Conservation (phyloP, 805 yeast species). For the Spathaspora arborariae region DNA sequence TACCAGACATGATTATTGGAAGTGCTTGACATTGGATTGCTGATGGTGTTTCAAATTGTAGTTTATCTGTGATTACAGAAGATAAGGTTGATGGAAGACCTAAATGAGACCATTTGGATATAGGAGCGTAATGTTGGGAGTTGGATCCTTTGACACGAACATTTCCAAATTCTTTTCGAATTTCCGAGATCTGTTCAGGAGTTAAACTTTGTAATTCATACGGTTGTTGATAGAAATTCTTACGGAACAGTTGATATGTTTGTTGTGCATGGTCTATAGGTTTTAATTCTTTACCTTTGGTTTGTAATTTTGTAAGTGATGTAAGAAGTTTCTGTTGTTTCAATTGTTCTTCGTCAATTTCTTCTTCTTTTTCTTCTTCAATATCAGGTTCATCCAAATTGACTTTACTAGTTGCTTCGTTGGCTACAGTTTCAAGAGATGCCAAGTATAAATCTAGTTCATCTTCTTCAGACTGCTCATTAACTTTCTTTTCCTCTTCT, state of each 20-base stretch:
- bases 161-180: slow-evolving; percentile 56
- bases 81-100: slow-evolving; percentile 65
- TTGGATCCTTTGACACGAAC: slow-evolving; percentile 59
- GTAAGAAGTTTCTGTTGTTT: slow-evolving; percentile 31
- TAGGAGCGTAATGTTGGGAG: slow-evolving; percentile 53
- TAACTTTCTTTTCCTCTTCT: slow-evolving; percentile 14
- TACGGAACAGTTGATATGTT: slow-evolving; percentile 52
- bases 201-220: slow-evolving; percentile 47
- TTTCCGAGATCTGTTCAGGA: slow-evolving; percentile 50
- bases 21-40: slow-evolving; percentile 88
- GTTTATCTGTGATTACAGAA: slow-evolving; percentile 45
- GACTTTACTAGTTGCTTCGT: background rate
- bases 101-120: slow-evolving; percentile 73
- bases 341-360: slow-evolving; percentile 33
- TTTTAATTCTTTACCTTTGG: slow-evolving; percentile 49
- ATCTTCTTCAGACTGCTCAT: slow-evolving; percentile 24
- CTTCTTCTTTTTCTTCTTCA: slow-evolving; percentile 22
- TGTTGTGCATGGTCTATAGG: slow-evolving; percentile 43
- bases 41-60: slow-evolving; percentile 64
- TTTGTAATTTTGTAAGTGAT: slow-evolving; percentile 38
- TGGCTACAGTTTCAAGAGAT: background rate
- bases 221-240: slow-evolving; percentile 60
- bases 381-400: slow-evolving; percentile 9
- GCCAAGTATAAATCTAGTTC: slow-evolving; percentile 20
- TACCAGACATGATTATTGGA: slow-evolving; percentile 86